A percentile compares a stretch with the other conserved stretches of the same genome.
Conservation (phyloP, 2,329 filamentous ascomycete species). For the Ophiocordyceps camponoti-leonardi region DNA sequence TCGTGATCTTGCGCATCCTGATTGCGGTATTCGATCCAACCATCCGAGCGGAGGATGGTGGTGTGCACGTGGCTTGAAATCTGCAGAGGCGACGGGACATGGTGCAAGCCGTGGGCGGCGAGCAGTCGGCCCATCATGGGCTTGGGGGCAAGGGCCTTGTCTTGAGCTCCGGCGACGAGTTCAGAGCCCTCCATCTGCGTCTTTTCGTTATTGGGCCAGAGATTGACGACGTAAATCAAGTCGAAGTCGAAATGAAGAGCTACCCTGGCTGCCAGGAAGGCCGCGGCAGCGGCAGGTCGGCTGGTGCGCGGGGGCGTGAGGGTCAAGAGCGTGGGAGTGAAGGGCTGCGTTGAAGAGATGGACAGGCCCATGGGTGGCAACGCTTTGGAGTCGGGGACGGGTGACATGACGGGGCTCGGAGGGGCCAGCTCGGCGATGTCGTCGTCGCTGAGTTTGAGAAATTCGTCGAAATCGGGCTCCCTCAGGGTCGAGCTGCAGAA, state of each 20-base stretch:
- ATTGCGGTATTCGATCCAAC: slow-evolving; percentile 36
- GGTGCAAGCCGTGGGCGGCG: slow-evolving; percentile 35
- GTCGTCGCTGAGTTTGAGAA: slow-evolving; percentile 36
- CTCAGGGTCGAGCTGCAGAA: slow-evolving; percentile 20
- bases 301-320: slow-evolving; percentile 26
- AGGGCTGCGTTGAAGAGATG: slow-evolving; percentile 8
- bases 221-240: slow-evolving; percentile 39
- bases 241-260: slow-evolving; percentile 39
- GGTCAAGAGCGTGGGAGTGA: slow-evolving; percentile 19
- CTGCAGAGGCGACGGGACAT: slow-evolving; percentile 32
- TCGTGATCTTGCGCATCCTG: slow-evolving; percentile 22
- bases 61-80: slow-evolving; percentile 31
- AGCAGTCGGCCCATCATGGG: slow-evolving; percentile 31
- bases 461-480: slow-evolving; percentile 36
- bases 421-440: slow-evolving; percentile 33
- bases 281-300: slow-evolving; percentile 27
- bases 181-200: slow-evolving; percentile 2
- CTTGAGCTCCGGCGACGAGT: slow-evolving; percentile 2
- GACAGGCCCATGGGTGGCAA: slow-evolving; percentile 8
- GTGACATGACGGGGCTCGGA: slow-evolving; percentile 5
- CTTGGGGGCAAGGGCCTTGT: slow-evolving; percentile 4
- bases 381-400: slow-evolving; percentile 2
- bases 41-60: slow-evolving; percentile 28
- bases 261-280: slow-evolving; percentile 36
- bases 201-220: slow-evolving; percentile 27